phyloP scores from a whole-genome alignment of 306 rosid species.

The Arachis stenosperma region DNA sequence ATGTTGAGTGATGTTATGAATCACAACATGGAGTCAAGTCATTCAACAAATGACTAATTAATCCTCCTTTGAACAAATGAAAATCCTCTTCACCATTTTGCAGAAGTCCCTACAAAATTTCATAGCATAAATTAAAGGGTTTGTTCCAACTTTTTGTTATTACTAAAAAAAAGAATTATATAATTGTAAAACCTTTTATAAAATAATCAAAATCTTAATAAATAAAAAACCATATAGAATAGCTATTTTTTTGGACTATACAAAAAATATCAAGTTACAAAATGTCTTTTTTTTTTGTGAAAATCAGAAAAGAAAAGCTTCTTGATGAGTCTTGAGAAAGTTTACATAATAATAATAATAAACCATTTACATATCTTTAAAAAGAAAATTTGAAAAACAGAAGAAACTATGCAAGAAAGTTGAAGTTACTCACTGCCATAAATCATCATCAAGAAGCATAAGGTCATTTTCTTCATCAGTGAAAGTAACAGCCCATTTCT shows the following conservation, averaged over 20 bases:
- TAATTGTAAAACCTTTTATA: no score
- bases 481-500: constrained; percentile 81
- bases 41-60: constrained; percentile 39
- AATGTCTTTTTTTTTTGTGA: neutral
- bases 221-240: no score
- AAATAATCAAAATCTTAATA: no score
- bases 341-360: no score
- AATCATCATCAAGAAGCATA: constrained; percentile 88
- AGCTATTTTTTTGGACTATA: no score
- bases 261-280: no score
- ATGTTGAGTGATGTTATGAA: no score
- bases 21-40: constrained; percentile 17
- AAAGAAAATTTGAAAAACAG: no score
- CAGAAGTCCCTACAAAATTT: constrained; percentile 67
- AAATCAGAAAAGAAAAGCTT: no score
- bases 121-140: neutral
- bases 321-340: neutral
- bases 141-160: no score
- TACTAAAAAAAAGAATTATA: no score
- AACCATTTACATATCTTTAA: no score
- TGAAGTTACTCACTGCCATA: constrained; percentile 69
- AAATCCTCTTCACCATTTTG: constrained; percentile 77
- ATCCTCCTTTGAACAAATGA: constrained; percentile 66
- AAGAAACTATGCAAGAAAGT: neutral
- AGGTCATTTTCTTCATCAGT: constrained; percentile 82